Conservation (phyloP, 768 basidiomycete species). For the Leccinum fibrillosum region DNA sequence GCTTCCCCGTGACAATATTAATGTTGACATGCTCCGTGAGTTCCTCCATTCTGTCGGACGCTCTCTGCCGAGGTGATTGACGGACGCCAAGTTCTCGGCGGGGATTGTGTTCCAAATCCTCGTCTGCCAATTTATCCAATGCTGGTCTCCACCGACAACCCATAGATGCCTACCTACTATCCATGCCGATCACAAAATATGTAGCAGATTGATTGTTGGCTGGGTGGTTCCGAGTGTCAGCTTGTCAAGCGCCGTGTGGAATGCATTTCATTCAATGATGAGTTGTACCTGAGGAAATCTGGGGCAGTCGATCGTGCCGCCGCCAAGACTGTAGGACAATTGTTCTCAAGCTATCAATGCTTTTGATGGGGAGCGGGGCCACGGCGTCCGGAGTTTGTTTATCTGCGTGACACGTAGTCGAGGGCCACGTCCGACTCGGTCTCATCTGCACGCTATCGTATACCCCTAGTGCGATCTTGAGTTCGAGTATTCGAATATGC, state of each 20-base stretch:
- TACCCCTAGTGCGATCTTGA: constrained; percentile 8
- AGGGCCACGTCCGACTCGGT: background rate
- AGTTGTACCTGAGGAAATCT: background rate
- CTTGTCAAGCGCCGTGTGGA: constrained; percentile 1
- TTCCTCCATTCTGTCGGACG: background rate
- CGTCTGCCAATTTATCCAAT: constrained; percentile 3
- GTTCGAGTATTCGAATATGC: constrained; percentile 7
- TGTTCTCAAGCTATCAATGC: background rate
- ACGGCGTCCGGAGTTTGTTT: constrained; percentile 23
- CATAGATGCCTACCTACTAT: background rate
- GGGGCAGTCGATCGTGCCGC: background rate
- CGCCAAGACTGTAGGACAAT: background rate
- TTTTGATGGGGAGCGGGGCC: background rate
- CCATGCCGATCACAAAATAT: background rate
- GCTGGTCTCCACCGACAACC: constrained; percentile 1
- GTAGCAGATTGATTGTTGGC: background rate
- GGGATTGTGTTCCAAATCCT: constrained; percentile 2
- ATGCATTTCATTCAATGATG: background rate
- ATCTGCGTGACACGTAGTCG: background rate
- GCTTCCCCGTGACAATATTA: background rate
- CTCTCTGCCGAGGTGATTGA: constrained; percentile 1
- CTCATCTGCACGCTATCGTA: constrained; percentile 4
- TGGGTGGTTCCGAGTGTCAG: background rate
- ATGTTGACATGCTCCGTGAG: constrained; percentile 10
- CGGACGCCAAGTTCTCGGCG: background rate